Base-by-base conservation (phyloP, 179 eudicot genomes). In the Nepenthes alata region DNA sequence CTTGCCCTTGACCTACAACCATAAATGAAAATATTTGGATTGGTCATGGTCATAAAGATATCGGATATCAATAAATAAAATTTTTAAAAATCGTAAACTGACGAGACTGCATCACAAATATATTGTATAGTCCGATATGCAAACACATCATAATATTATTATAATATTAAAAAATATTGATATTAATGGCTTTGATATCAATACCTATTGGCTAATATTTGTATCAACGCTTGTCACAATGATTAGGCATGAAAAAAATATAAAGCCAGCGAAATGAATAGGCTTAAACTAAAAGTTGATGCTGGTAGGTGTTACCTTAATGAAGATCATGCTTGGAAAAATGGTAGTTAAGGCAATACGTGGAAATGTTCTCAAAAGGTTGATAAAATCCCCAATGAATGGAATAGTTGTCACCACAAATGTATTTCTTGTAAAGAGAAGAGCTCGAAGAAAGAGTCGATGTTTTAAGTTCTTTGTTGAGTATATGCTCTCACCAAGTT, bases 341-440 rank as follows among this genome's bases (percentile, higher is more conserved):
- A 81, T 67, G 66, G 79, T 77, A 55, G 90, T 77, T 47, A 82
- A 55, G 16, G 78, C 62, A 15, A 82, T 58, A 14, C 79, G 90
- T 14, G 74, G 61, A 54, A 84, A 75, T 38, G 86, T 81, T 63
- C 90, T 83, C 71, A 75, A 47, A 55, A 82, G 76, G 71, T 74
- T 81, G 47, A 80, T 70, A 50, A 84, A 79, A 61, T 84, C 83
- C 5, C 90, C 90, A 80, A 84, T 82, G 63, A 82, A 84, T 41
- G 86, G 90, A 41, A 84, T 72, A 64, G 90, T 85, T 55, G 85
- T 83, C 70, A 85, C 50, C 53, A 82, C 83, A 1, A 72, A 37
- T 54, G 85, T 81, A 68, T 70, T 79, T 60, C 70, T 81, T 8
- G 81, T 39, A 58, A 84, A 82, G 11, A 84, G 67, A 34, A 75